Evolutionary conservation across 2,329 filamentous ascomycete species (phyloP), one percentile per base, ranked within the genome.

Genomic region (Seiridium unicorne): DNA sequence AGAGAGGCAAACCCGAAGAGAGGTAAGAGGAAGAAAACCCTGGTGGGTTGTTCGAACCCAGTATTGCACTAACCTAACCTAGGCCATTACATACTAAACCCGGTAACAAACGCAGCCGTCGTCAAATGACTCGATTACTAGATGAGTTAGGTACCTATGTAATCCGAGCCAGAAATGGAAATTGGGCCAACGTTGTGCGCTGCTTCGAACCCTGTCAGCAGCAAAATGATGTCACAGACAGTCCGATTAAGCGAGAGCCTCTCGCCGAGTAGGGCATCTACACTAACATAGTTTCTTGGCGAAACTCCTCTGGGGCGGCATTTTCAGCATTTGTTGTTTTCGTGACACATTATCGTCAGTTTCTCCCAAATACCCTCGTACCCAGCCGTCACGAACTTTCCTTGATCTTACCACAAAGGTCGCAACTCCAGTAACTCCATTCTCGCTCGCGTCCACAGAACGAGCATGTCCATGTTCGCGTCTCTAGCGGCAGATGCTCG

Each of bases 341-440:
- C 54, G 38, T 40, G 3, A 44, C 38, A 42, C 13, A 4, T 9
- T n/a, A 9, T 48, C 11, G 9, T n/a, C 44, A 36, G 36, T 40
- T 10, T 53, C 11, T 3, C 26, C 31, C 11, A 5, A 13, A 11
- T 38, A 18, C 5, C 5, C 10, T n/a, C 35, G 11, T 32, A 1
- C n/a, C 31, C 18, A 32, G 42, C 66, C 66, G 73, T 65, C 64
- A 68, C 55, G 80, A 84, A 61, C 69, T 79, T 9, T 80, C 76
- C 71, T 85, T 86, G 72, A 86, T 79, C 63, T 73, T 77, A 2
- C 82, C 82, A 67, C 84, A 87, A 3, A 76, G 70, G 18, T 79
- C 79, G 64, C 84, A 87, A 32, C 79, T 82, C 83, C 84, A 86
- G 81, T 82, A 86, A 63, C 80, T 76, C 49, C 75, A 73, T 59